Conservation (phyloP, 352 stramenopile genomes). For the Phytophthora macrochlamydospora region DNA sequence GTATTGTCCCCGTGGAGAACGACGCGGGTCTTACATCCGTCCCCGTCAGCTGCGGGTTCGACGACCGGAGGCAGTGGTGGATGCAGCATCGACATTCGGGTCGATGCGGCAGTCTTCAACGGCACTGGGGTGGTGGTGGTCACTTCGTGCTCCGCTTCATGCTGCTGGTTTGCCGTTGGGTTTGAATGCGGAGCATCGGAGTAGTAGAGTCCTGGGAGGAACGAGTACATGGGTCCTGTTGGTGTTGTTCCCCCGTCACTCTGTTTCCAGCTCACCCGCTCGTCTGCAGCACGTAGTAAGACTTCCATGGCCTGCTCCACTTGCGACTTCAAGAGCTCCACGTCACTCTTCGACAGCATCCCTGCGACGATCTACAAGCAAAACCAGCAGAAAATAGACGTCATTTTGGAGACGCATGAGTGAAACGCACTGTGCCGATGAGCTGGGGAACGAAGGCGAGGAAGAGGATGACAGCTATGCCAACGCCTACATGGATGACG, state of each 20-base stretch:
- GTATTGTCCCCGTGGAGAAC: slow-evolving; percentile 82
- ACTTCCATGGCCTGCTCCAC: slow-evolving; percentile 66
- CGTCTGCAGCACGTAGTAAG: slow-evolving; percentile 61
- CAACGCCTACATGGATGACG: slow-evolving; percentile 49
- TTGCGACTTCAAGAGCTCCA: slow-evolving; percentile 54
- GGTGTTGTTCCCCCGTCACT: neutral
- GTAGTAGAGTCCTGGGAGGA: slow-evolving; percentile 68
- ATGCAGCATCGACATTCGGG: neutral
- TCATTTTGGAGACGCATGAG: slow-evolving; percentile 16
- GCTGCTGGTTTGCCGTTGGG: slow-evolving; percentile 8
- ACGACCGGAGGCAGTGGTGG: neutral
- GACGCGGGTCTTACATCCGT: slow-evolving; percentile 44
- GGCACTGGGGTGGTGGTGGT: slow-evolving; percentile 6
- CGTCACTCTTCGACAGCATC: slow-evolving; percentile 37
- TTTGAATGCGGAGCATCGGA: slow-evolving; percentile 5
- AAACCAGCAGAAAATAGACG: slow-evolving; percentile 15
- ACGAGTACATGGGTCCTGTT: slow-evolving; percentile 40
- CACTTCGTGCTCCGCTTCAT: slow-evolving; percentile 13
- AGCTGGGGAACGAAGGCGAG: slow-evolving; percentile 27
- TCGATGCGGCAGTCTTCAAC: slow-evolving; percentile 7
- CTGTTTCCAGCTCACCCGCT: slow-evolving; percentile 65
- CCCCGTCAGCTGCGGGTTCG: slow-evolving; percentile 18
- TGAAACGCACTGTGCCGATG: slow-evolving; percentile 28
- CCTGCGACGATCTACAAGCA: too few species aligned
- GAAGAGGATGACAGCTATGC: slow-evolving; percentile 44